A percentile compares a stretch with the other conserved stretches of the same genome.
phyloP scores from a whole-genome alignment of 129 eudicot species.

The Centaurea solstitialis region DNA sequence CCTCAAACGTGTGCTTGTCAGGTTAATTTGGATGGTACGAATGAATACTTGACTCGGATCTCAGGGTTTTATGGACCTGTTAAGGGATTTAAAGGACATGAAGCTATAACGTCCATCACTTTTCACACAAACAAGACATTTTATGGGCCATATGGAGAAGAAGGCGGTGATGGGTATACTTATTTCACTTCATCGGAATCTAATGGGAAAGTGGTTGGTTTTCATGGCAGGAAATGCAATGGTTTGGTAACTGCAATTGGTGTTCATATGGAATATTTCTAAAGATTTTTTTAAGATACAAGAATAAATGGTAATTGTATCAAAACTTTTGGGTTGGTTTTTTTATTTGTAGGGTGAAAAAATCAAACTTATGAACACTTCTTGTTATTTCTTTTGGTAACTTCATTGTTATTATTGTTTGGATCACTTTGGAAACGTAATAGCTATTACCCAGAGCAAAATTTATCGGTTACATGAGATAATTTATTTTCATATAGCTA shows the following conservation, averaged over 20 bases:
- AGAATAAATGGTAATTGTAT: too few relatives aligned
- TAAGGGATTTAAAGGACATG: not conserved
- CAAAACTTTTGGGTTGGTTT: too few relatives aligned
- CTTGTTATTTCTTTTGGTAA: too few relatives aligned
- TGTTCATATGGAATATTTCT: slow-evolving; percentile 26
- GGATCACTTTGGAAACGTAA: too few relatives aligned
- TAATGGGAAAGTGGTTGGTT: slow-evolving; percentile 16
- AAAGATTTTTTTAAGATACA: too few relatives aligned
- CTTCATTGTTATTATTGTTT: too few relatives aligned
- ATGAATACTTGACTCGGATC: not conserved
- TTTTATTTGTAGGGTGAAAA: too few relatives aligned
- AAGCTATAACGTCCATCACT: slow-evolving; percentile 3
- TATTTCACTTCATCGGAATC: not conserved
- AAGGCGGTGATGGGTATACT: not conserved
- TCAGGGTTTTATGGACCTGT: slow-evolving; percentile 8
- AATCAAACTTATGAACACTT: too few relatives aligned
- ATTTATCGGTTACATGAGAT: too few relatives aligned
- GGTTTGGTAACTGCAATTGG: slow-evolving; percentile 8
- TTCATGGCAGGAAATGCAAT: slow-evolving; percentile 2
- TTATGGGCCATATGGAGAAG: slow-evolving; percentile 16
- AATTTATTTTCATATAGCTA: too few relatives aligned
- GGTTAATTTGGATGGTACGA: slow-evolving; percentile 9
- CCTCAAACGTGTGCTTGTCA: not conserved
- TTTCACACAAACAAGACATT: slow-evolving; percentile 6
- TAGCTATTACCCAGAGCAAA: too few relatives aligned